Conservation (phyloP, 768 basidiomycete genomes). For the Crassisporium funariophilum region DNA sequence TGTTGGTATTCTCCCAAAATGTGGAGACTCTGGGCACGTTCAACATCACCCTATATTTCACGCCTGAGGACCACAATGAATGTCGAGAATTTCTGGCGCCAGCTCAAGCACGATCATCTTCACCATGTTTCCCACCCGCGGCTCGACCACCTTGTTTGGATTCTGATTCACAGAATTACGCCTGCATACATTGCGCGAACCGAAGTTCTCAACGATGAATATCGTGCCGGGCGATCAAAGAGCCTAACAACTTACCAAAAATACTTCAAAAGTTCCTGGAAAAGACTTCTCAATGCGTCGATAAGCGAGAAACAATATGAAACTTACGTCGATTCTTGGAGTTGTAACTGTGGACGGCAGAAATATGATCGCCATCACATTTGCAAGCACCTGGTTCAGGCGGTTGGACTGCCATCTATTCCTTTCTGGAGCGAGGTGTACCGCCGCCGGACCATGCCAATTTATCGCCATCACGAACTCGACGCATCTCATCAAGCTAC, state of each 20-base stretch:
- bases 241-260: slow-evolving; percentile 24
- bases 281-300: background rate
- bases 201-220: slow-evolving; percentile 11
- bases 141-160: slow-evolving; percentile 33
- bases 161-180: slow-evolving; percentile 28
- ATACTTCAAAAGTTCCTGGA: slow-evolving; percentile 28
- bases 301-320: slow-evolving; percentile 19
- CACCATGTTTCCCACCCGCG: slow-evolving; percentile 25
- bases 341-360: slow-evolving; percentile 30
- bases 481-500: too few relatives aligned
- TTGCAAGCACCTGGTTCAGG: slow-evolving; percentile 37
- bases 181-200: slow-evolving; percentile 21
- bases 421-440: slow-evolving; percentile 21
- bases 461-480: slow-evolving; percentile 22
- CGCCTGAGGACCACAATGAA: slow-evolving; percentile 31
- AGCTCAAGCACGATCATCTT: slow-evolving; percentile 32
- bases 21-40: slow-evolving; percentile 37
- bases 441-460: slow-evolving; percentile 19
- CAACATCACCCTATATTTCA: slow-evolving; percentile 22
- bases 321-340: slow-evolving; percentile 22
- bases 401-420: slow-evolving; percentile 13
- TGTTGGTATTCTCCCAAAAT: slow-evolving; percentile 33
- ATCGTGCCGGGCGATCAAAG: slow-evolving; percentile 22
- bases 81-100: slow-evolving; percentile 34
- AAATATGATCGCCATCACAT: slow-evolving; percentile 29